Evolutionary conservation across 2,329 filamentous ascomycete genomes (phyloP), one percentile per base, ranked within the genome.

Genomic region (Fusarium sp.): DNA sequence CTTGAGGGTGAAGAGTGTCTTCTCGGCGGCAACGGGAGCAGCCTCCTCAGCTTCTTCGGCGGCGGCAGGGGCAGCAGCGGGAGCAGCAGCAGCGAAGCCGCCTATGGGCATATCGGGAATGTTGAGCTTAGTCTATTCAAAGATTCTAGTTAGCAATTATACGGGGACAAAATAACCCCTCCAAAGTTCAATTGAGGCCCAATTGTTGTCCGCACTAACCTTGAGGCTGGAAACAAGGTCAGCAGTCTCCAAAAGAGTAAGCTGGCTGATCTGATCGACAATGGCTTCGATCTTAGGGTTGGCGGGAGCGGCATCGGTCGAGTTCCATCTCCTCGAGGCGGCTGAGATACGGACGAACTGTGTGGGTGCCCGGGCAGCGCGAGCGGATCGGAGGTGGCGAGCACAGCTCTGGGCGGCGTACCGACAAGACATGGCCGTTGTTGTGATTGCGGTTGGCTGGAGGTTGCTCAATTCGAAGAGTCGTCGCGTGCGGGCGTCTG

Each of bases 21-120:
- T 98, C 90, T 98, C 97, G 83, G 96, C 94, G 76, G 94, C 92
- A 42, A 92, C 93, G 5, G 94, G 93, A 39, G 95, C 94, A 2
- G 93, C 93, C 68, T 96, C 95, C 80, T 98, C 94, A 75, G 92
- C 93, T 80, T 96, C 94, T 82, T 95, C 90, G 27, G 86, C 89
- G 20, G 92, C 89, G 25, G 91, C 88, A 17, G 70, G 53, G 20
- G 88, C 87, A 42, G 90, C 86, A 44, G 87, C 88, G 35, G 91
- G 85, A 50, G 89, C 86, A 61, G 89, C 91, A 60, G 92, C 92
- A 72, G 93, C 91, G 82, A 98, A 98, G 70, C 94, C 94, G 76
- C 95, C 95, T 76, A 98, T 91, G 71, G 96, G 96, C 85, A 98
- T 92, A 80, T 99, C 96, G 81, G 96, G 97, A 81, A 99, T 98